These are phyloP conservation scores for Hymenoscyphus salicellus DNA, from an alignment of 2,329 filamentous ascomycete genomes.

Conservation along the genomic window DNA sequence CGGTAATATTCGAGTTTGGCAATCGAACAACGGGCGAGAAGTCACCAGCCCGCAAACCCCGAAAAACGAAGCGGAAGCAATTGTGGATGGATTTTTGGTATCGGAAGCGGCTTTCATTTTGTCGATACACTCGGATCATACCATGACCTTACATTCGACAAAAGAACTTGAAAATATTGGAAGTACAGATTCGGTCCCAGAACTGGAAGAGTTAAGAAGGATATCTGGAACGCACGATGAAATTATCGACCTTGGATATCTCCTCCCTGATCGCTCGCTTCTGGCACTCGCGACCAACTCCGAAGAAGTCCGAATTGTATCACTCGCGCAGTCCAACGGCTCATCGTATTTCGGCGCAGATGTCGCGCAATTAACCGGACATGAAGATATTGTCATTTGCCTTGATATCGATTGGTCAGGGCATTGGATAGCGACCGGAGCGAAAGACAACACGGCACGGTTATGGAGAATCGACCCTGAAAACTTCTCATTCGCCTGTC, in stretches of 20 bases:
- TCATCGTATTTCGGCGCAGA: constrained; percentile 80
- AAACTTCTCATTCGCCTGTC: constrained; percentile 73
- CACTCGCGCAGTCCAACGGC: constrained; percentile 46
- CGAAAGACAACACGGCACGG: constrained; percentile 92
- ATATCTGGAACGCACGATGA: constrained; percentile 98
- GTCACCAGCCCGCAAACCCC: constrained; percentile 69
- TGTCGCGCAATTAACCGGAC: constrained; percentile 78
- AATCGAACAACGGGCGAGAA: constrained; percentile 72
- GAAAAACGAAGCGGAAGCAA: constrained; percentile 60
- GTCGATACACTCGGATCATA: constrained; percentile 86
- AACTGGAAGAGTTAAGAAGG: constrained; percentile 55
- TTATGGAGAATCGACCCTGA: constrained; percentile 82
- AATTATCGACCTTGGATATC: constrained; percentile 88
- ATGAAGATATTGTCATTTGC: constrained; percentile 93
- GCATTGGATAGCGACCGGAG: constrained; percentile 91
- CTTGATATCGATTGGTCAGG: constrained; percentile 96
- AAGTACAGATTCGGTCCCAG: constrained; percentile 37
- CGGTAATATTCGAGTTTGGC: constrained; percentile 81
- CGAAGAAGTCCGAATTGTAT: constrained; percentile 86
- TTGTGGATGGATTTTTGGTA: constrained; percentile 69
- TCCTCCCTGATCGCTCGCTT: constrained; percentile 75
- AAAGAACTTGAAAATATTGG: constrained; percentile 39
- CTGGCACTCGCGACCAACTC: constrained; percentile 92
- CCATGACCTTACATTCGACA: constrained; percentile 70
- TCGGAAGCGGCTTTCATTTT: constrained; percentile 67